Conservation (phyloP, 495 filamentous ascomycete genomes). For the Penicillium steckii region DNA sequence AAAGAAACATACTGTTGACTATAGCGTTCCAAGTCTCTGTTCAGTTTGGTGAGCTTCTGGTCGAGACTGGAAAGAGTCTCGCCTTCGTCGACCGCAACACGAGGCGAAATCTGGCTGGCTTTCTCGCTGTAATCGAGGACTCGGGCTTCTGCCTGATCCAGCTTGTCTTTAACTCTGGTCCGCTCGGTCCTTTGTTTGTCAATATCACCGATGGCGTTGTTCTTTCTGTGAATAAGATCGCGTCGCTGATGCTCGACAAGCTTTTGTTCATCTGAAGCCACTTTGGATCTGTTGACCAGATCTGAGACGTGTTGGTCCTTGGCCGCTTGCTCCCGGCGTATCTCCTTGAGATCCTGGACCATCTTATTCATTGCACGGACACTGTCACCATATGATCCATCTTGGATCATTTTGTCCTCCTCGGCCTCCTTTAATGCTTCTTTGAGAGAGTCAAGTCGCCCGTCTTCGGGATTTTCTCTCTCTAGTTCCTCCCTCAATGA, state of each 20-base stretch:
- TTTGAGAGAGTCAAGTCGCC: constrained; percentile 59
- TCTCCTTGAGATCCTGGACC: constrained; percentile 38
- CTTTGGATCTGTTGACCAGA: constrained; percentile 43
- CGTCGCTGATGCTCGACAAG: constrained; percentile 49
- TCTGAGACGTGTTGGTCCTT: constrained; percentile 41
- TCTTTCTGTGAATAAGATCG: constrained; percentile 62
- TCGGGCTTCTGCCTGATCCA: constrained; percentile 39
- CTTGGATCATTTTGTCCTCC: constrained; percentile 43
- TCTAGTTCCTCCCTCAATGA: constrained; percentile 61
- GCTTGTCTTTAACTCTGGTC: constrained; percentile 42
- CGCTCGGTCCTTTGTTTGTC: constrained; percentile 49
- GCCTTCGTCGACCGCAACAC: constrained; percentile 66
- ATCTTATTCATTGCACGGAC: constrained; percentile 49
- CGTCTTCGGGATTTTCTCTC: constrained; percentile 57
- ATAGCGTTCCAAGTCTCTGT: constrained; percentile 51
- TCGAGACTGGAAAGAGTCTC: constrained; percentile 64
- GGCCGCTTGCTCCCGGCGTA: constrained; percentile 39
- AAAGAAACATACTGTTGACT: constrained; percentile 44
- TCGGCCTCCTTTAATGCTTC: constrained; percentile 50
- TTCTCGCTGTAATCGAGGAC: constrained; percentile 56
- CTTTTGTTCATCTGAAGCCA: constrained; percentile 58
- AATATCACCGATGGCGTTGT: constrained; percentile 54
- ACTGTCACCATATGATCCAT: constrained; percentile 53
- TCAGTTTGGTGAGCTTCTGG: constrained; percentile 59
- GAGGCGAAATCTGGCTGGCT: constrained; percentile 55